Base-by-base conservation (phyloP, 352 stramenopile genomes). In the Globisporangium barbulae region DNA sequence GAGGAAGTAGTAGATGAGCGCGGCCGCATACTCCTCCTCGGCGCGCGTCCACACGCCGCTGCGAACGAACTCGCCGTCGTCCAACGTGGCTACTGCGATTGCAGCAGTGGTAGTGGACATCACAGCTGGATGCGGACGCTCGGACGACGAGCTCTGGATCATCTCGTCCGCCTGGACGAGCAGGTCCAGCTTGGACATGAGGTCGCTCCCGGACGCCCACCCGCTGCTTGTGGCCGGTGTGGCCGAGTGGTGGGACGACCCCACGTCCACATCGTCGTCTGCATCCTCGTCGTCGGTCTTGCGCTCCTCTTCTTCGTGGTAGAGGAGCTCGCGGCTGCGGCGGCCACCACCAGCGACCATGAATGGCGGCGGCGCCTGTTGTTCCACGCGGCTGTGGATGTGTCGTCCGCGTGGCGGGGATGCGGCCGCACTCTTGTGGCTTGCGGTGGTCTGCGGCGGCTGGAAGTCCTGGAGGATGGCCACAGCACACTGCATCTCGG, bases 111-210 rank as follows among this genome's bases (percentile, higher is more conserved):
- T 47, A n/a, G n/a, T 39, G 52, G 57, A 25, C 31, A 30, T 5
- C 9, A 44, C 31, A 47, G 48, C 12, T 59, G 44, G 48, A 59
- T 53, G 31, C 21, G 12, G 25, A 22, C 28, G 53, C 3, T 60
- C 25, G 54, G 61, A 33, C 28, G 45, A 42, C 3, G 53, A 64
- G 25, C 63, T 69, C 63, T 88, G 74, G 68, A 91, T 89, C 53
- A 85, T 76, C n/a, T 77, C 82, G 56, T 91, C 79, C 10, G 82
- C 82, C 69, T 91, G 78, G 10, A 91, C 77, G 15, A 91, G 71
- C 45, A 91, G 65, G 55, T 91, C 82, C 25, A 91, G 61, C 28
- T 81, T 82, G 59, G 73, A 75, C 72, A 75, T 39, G 66, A 63
- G 70, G 67, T 81, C 68, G 12, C 67, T 50, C 17, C 65, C 67